phyloP scores from a whole-genome alignment of 805 yeast genomes.

The Cyberlindnera xylosilytica region DNA sequence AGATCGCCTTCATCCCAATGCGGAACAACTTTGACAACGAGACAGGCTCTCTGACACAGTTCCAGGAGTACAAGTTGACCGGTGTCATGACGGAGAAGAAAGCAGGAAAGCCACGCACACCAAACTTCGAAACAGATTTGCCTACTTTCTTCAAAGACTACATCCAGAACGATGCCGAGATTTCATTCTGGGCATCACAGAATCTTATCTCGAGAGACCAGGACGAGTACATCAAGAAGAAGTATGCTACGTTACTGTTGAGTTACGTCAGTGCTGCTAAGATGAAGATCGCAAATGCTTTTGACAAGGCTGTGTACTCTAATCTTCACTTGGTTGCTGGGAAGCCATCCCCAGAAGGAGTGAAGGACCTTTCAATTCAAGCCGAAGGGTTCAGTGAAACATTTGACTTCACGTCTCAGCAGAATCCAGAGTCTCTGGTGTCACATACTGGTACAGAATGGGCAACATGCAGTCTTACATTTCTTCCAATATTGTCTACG shows the following conservation, averaged over 20 bases:
- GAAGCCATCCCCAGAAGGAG: background rate
- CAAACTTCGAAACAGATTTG: slow-evolving; percentile 8
- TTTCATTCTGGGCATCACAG: slow-evolving; percentile 8
- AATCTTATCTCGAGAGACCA: slow-evolving; percentile 21
- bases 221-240: slow-evolving; percentile 14
- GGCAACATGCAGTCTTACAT: slow-evolving; percentile 26
- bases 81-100: background rate
- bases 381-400: slow-evolving; percentile 19
- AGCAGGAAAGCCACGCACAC: background rate
- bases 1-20: slow-evolving; percentile 19
- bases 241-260: slow-evolving; percentile 16
- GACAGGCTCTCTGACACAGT: slow-evolving; percentile 22
- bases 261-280: slow-evolving; percentile 13
- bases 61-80: slow-evolving; percentile 21
- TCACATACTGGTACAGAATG: slow-evolving; percentile 20
- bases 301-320: slow-evolving; percentile 18
- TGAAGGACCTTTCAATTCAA: slow-evolving; percentile 5
- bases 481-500: slow-evolving; percentile 21
- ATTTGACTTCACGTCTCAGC: slow-evolving; percentile 14
- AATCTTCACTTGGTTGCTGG: slow-evolving; percentile 9
- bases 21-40: slow-evolving; percentile 2
- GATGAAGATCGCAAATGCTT: slow-evolving; percentile 4
- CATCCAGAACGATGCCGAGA: slow-evolving; percentile 5
- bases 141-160: slow-evolving; percentile 11
- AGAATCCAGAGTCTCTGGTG: slow-evolving; percentile 8